A percentile compares a stretch with the other conserved stretches of the same genome.
Conservation (phyloP, 1,139 yeast species). For the Petasospora rhodanensis region DNA sequence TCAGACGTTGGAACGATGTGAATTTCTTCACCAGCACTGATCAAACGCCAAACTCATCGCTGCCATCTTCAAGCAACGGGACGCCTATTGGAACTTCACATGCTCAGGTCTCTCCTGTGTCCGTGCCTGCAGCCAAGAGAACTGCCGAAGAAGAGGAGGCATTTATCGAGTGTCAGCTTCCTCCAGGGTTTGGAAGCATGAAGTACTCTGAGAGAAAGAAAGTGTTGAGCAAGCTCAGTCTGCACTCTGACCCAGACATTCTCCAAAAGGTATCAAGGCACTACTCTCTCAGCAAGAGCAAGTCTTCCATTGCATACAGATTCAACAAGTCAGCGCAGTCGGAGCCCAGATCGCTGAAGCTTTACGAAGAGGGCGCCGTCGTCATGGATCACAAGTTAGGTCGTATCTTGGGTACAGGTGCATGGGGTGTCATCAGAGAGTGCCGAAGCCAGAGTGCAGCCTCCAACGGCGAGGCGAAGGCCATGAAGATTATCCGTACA, state of each 20-base stretch:
- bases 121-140: slow-evolving; percentile 18
- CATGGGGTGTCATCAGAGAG: slow-evolving; percentile 88
- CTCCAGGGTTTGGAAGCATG: slow-evolving; percentile 55
- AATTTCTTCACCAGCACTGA: too few species aligned
- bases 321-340: slow-evolving; percentile 22
- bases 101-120: slow-evolving; percentile 22
- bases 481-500: slow-evolving; percentile 71
- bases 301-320: slow-evolving; percentile 24
- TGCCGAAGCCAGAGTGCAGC: slow-evolving; percentile 35
- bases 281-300: slow-evolving; percentile 18
- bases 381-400: slow-evolving; percentile 63
- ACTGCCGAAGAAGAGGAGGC: slow-evolving; percentile 18
- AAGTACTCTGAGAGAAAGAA: slow-evolving; percentile 69
- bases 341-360: slow-evolving; percentile 11
- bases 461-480: slow-evolving; percentile 45
- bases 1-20: slow-evolving; percentile 28
- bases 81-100: slow-evolving; percentile 21
- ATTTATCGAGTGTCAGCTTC: slow-evolving; percentile 35
- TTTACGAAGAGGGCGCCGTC: slow-evolving; percentile 56
- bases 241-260: slow-evolving; percentile 41
- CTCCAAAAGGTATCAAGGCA: slow-evolving; percentile 31
- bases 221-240: slow-evolving; percentile 51
- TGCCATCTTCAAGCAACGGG: too few species aligned
- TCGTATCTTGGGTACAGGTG: slow-evolving; percentile 82
- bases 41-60: too few species aligned